Base-by-base conservation (phyloP, 1,284 basidiomycete genomes). In the Athelia sp. region DNA sequence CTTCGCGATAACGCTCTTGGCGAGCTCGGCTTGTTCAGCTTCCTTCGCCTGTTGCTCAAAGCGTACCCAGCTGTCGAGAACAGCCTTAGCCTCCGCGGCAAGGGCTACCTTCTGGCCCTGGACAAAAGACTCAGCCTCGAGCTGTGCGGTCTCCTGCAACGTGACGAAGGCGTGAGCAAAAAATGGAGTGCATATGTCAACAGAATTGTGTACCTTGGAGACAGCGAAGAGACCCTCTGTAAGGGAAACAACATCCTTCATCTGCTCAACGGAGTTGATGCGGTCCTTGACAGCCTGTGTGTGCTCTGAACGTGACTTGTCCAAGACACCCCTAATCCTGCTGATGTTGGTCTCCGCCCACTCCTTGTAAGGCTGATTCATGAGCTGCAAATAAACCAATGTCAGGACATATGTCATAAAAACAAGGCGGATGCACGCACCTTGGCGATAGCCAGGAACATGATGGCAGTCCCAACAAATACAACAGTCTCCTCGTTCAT, bases 61-160 rank as follows among this genome's bases (percentile, higher is more conserved):
- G 65, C 96, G 90, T 53, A 96, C 95, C 95, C 96, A 98, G 67
- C 89, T 91, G 79, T 99, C 97, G 52, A 99, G 83, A 34, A 99
- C 95, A 34, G 85, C 61, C 78, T 98, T 99, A 68, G 98, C 78
- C 75, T 99, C 97, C 46, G 87, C 58, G 34, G 94, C 87, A 60
- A 98, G 75, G 46, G 81, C 84, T 56, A 89, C 86, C 72, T 92
- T 90, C 77, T 99, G 96, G 63, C 84, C 80, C 66, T 95, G 88
- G 54, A 90, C 84, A 62, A 98, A 99, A 52, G 90, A 87, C 63
- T 92, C 86, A 60, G 89, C 79, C 74, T 99, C 96, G 61, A 96
- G 78, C 62, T 86, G 72, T 52, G 95, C 95, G 55, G 94, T 98
- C 70, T 98, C 93, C 90, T 93, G 56, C 46, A 15, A 13, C 21